These are phyloP conservation scores for Kodamaea leandrae DNA, from an alignment of 805 yeast genomes.

Conservation along the genomic window DNA sequence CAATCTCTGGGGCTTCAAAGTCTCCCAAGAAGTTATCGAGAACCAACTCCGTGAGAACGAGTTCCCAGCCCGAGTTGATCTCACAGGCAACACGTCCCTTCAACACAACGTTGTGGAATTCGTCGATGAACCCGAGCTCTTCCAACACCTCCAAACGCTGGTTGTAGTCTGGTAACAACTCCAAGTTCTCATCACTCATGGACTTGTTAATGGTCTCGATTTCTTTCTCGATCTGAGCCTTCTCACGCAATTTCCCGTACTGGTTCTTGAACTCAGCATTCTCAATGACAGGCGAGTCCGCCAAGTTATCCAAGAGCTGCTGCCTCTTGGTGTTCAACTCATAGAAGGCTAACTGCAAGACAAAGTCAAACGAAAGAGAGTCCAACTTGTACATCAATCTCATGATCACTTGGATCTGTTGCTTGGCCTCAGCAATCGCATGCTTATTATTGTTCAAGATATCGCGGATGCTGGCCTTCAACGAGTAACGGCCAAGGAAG, in stretches of 20 bases:
- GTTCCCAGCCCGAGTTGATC: constrained; percentile 86
- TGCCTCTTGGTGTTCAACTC: constrained; percentile 38
- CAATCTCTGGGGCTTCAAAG: constrained; percentile 93
- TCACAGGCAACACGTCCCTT: constrained; percentile 96
- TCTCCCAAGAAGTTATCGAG: constrained; percentile 90
- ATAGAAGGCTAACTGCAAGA: constrained; percentile 34
- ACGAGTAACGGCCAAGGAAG: constrained; percentile 39
- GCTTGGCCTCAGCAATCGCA: constrained; percentile 35
- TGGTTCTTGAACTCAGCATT: constrained; percentile 47
- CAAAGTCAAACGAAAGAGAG: constrained; percentile 41
- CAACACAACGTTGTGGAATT: constrained; percentile 68
- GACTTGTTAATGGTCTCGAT: constrained; percentile 57
- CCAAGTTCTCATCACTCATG: constrained; percentile 84
- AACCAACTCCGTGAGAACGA: constrained; percentile 82
- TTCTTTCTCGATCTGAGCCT: constrained; percentile 44
- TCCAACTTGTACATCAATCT: constrained; percentile 40
- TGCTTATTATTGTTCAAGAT: constrained; percentile 35
- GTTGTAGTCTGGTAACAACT: constrained; percentile 88
- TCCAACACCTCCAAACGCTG: constrained; percentile 78
- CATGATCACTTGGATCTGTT: constrained; percentile 34
- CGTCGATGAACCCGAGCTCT: constrained; percentile 78
- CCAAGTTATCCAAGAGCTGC: constrained; percentile 28
- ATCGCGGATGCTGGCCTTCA: constrained; percentile 32
- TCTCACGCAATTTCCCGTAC: constrained; percentile 45
- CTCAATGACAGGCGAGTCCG: constrained; percentile 21